phyloP scores from a whole-genome alignment of 495 filamentous ascomycete genomes.

The Lophium mytilinum region DNA sequence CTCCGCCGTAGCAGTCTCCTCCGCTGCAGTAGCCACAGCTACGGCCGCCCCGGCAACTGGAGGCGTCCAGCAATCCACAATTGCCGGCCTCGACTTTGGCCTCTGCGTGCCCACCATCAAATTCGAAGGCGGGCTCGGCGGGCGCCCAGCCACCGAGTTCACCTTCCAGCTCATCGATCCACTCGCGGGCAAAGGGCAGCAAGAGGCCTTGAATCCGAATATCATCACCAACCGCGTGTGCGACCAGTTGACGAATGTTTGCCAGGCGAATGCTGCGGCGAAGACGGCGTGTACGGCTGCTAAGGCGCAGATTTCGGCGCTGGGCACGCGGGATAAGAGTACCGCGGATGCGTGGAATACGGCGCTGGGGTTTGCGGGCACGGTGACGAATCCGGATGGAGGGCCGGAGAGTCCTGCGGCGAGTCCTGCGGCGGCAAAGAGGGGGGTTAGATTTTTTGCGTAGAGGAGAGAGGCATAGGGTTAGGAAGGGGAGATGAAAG shows the following conservation, averaged over 20 bases:
- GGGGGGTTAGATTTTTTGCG: not conserved
- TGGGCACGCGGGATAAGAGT: constrained; percentile 26
- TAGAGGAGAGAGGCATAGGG: not conserved
- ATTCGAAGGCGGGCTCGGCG: constrained; percentile 42
- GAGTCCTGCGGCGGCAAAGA: not conserved
- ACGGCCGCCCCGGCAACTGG: constrained; percentile 12
- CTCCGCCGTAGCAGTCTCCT: not conserved
- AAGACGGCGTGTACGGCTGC: constrained; percentile 39
- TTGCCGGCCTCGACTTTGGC: constrained; percentile 42
- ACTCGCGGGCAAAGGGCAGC: constrained; percentile 41
- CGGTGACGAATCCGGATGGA: constrained; percentile 20
- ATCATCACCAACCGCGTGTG: constrained; percentile 61
- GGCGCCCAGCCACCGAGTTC: constrained; percentile 40
- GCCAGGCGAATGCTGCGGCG: constrained; percentile 36
- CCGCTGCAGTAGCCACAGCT: constrained; percentile 6
- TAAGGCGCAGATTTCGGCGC: constrained; percentile 23
- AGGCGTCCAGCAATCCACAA: constrained; percentile 14
- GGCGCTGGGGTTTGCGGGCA: constrained; percentile 18
- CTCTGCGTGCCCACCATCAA: constrained; percentile 47
- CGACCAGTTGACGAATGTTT: constrained; percentile 41
- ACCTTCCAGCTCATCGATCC: constrained; percentile 48
- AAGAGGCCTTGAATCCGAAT: constrained; percentile 49
- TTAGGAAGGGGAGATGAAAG: not conserved
- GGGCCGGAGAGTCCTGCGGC: constrained; percentile 8
- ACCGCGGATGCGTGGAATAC: constrained; percentile 36